Evolutionary conservation across 441 rosid genomes (phyloP), one percentile per base, ranked within the genome.

Genomic region (Erysimum cheiri): DNA sequence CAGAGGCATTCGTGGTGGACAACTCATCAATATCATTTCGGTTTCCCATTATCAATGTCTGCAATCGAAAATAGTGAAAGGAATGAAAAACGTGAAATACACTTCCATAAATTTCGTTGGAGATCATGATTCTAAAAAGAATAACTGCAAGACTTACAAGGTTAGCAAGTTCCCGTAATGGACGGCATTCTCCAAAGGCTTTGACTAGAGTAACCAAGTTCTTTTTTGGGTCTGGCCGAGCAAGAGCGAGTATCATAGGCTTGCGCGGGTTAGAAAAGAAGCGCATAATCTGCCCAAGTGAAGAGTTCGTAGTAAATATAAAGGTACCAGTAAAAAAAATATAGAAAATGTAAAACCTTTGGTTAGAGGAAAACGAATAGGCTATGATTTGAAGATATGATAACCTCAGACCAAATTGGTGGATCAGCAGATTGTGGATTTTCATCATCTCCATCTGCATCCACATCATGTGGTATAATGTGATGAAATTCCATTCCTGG

Each of bases 401-500:
- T 52, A 60, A 95, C 98, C 98, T 92, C 92, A 1, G 88, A 80
- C 98, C 97, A 92, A 72, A 95, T 92, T 41, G 90, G 82, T 39
- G 98, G 98, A 79, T 92, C 97, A 54, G 88, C 83, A 79, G 87
- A 77, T 77, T 84, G 70, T 58, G 85, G 88, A 76, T 81, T 76
- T 58, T 89, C 93, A 32, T 83, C 96, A 58, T 92, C 98, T 35
- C 87, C 89, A 70, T 95, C 95, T 70, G 80, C 64, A 70, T 90
- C 98, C 59, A 85, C 88, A 75, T 90, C 94, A 67, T 84, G 88
- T 1, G 92, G 92, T 74, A 87, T 82, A 80, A 95, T 85, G 71
- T 95, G 96, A 77, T 89, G 88, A 80, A 95, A 92, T 69, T 95
- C 99, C 96, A 92, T 95, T 73, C 99, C 98, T 24, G 98, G 99